These are phyloP conservation scores for Verticillium albo-atrum DNA, from an alignment of 2,329 filamentous ascomycete genomes.

Conservation along the genomic window DNA sequence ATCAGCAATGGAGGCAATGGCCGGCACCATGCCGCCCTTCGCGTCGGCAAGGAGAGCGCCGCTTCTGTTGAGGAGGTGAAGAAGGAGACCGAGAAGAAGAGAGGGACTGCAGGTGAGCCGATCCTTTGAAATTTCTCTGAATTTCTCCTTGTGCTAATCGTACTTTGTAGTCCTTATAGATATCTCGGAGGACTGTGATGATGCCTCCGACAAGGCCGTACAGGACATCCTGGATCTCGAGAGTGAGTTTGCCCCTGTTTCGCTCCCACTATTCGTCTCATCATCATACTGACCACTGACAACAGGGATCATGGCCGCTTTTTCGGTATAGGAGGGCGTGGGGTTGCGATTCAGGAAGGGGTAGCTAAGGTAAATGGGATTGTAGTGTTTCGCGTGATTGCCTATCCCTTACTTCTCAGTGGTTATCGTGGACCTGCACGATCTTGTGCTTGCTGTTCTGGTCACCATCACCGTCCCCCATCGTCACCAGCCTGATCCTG, in stretches of 20 bases:
- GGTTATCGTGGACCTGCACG: no score
- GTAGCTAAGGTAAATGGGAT: no score
- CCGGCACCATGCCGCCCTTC: neutral
- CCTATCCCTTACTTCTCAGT: no score
- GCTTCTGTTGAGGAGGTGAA: neutral
- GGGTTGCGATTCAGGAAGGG: neutral
- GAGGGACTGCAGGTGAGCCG: neutral
- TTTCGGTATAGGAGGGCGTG: neutral
- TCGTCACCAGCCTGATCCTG: no score
- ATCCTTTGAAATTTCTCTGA: neutral
- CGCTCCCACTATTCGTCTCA: neutral
- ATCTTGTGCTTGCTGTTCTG: no score
- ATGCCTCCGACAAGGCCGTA: neutral
- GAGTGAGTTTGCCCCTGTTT: neutral
- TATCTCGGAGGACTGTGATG: neutral
- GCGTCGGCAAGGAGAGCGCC: neutral
- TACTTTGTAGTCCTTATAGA: neutral
- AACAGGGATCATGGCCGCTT: neutral
- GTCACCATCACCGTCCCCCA: no score
- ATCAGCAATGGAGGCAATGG: neutral
- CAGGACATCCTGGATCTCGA: neutral
- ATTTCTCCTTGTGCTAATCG: neutral
- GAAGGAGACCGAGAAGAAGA: neutral
- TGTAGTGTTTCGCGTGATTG: no score
- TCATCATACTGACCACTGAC: neutral